Conservation (phyloP, 441 rosid genomes). For the Lepidium campestre region DNA sequence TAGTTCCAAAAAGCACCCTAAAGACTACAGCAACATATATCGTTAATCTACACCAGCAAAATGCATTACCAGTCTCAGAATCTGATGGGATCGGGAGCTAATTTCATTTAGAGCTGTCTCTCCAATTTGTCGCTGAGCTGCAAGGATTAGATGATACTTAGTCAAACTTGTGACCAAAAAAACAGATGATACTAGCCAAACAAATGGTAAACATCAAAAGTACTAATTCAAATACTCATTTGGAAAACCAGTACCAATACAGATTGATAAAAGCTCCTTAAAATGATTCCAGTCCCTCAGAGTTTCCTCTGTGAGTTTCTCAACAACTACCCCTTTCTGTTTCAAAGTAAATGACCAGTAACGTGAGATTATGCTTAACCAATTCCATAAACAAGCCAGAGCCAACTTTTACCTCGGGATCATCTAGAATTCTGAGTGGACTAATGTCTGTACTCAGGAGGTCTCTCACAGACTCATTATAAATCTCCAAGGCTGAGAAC, state of each 20-base stretch:
- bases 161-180: conserved; percentile 1
- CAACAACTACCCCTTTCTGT: conserved; percentile 91
- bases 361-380: conserved; percentile 1
- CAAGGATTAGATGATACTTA: conserved; percentile 13
- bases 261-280: conserved; percentile 61
- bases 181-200: neutral
- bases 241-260: conserved; percentile 54
- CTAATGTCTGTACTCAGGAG: conserved; percentile 60
- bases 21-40: conserved; percentile 5
- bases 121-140: conserved; percentile 95
- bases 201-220: conserved; percentile 6
- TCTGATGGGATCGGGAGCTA: conserved; percentile 98
- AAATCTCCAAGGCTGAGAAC: conserved; percentile 92
- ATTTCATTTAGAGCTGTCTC: conserved; percentile 89
- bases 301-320: conserved; percentile 77
- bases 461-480: conserved; percentile 91
- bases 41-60: conserved; percentile 13
- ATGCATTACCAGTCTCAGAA: conserved; percentile 72
- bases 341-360: conserved; percentile 11
- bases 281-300: conserved; percentile 70
- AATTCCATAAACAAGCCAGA: conserved; percentile 14
- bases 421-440: conserved; percentile 88
- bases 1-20: neutral
- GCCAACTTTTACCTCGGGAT: conserved; percentile 66
- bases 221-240: neutral